Base-by-base conservation (phyloP, 2,329 filamentous ascomycete genomes). In the Thelonectria rubi region DNA sequence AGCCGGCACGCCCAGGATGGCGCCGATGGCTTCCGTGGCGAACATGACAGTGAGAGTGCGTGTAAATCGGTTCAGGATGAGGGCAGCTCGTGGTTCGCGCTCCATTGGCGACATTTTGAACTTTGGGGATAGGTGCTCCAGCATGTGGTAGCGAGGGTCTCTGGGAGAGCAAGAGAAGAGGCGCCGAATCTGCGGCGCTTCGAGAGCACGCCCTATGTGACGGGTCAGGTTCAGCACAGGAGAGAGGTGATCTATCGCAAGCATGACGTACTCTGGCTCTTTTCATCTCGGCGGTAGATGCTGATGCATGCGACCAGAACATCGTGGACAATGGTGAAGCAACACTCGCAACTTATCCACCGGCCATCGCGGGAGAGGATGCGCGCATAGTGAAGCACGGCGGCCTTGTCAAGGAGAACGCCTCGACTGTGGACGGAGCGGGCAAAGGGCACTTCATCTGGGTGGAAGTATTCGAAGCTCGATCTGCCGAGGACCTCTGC, bases 111-210 rank as follows among this genome's bases (percentile, higher is more conserved):
- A 80, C 75, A 84, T 83, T 66, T 82, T 82, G 79, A 96, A 96
- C 74, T 94, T 95, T 72, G 88, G 85, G 11, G 93, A 96, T 15
- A 96, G 81, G 66, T 94, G 91, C 58, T 92, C 91, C 73, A 96
- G 80, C 92, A 96, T 96, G 77, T 95, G 91, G 75, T 96, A 96
- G 65, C 92, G 88, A 17, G 92, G 92, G 72, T 97, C 93, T 70
- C 88, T 84, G 14, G 91, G 91, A 8, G 92, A 94, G 24, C 90
- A 92, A 3, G 91, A 89, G 75, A 96, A 96, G 26, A 94, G 82
- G 51, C 90, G 88, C 56, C 92, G 87, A 58, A 96, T 89, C 62
- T 92, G 84, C 1, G 92, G 92, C 40, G 92, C 92, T 70, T 93
- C 91, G 5, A 88, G 81, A 15, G 91, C 91, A 68, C 92, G 87